A percentile compares a stretch with the other conserved stretches of the same genome.
phyloP scores from a whole-genome alignment of 1,139 yeast species.

The Suzukiozyma palmioleophila region DNA sequence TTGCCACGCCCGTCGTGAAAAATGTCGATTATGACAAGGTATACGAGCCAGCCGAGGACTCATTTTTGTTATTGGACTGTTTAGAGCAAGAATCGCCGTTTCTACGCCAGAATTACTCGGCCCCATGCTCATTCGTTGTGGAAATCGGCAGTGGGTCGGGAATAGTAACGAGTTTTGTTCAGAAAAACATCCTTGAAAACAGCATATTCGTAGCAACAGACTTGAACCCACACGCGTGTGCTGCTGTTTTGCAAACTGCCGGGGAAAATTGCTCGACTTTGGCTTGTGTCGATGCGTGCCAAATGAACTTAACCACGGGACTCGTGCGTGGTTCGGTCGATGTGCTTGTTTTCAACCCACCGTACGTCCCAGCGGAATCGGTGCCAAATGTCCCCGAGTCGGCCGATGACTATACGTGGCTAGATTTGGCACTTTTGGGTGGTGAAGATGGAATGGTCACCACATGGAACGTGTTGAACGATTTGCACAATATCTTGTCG shows the following conservation, averaged over 20 bases:
- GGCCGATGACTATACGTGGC: constrained; percentile 57
- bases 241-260: constrained; percentile 49
- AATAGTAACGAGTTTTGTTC: constrained; percentile 71
- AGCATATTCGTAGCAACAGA: constrained; percentile 68
- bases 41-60: constrained; percentile 93
- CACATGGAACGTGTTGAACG: constrained; percentile 59
- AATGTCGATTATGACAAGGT: constrained; percentile 44
- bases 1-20: constrained; percentile 36
- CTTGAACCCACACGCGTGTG: constrained; percentile 73
- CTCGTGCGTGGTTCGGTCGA: constrained; percentile 53
- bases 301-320: constrained; percentile 53
- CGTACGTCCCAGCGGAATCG: constrained; percentile 85
- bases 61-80: constrained; percentile 74
- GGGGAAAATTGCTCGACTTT: constrained; percentile 32
- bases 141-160: constrained; percentile 96
- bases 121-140: constrained; percentile 50
- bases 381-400: constrained; percentile 53
- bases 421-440: constrained; percentile 85
- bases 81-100: constrained; percentile 54
- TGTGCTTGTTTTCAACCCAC: constrained; percentile 83
- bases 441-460: constrained; percentile 88
- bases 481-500: constrained; percentile 46
- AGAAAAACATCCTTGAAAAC: constrained; percentile 44
- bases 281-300: constrained; percentile 48
- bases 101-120: constrained; percentile 26